phyloP scores from a whole-genome alignment of 179 eudicot genomes.

The Beta macrorhiza region DNA sequence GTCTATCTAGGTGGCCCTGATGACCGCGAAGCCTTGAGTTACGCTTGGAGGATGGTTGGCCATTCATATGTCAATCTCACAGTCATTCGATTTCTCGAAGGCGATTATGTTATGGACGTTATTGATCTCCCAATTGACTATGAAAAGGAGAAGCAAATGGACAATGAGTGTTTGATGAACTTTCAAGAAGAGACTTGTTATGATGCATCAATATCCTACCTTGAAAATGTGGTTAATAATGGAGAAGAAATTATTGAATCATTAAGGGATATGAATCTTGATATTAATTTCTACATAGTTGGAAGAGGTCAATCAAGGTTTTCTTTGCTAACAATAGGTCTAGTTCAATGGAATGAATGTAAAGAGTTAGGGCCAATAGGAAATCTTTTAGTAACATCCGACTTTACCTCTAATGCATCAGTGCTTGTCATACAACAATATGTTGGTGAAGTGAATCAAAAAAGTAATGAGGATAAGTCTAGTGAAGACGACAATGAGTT shows the following conservation, averaged over 20 bases:
- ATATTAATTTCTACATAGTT: slow-evolving; percentile 43
- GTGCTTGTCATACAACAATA: slow-evolving; percentile 42
- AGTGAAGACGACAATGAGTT: neutral
- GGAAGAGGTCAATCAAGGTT: slow-evolving; percentile 38
- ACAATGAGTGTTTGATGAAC: slow-evolving; percentile 20
- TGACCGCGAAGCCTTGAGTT: slow-evolving; percentile 46
- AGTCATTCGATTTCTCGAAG: slow-evolving; percentile 28
- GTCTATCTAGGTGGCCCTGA: slow-evolving; percentile 41
- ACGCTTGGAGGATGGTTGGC: slow-evolving; percentile 34
- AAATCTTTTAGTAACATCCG: slow-evolving; percentile 47
- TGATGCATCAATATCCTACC: slow-evolving; percentile 31
- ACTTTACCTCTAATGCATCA: slow-evolving; percentile 35
- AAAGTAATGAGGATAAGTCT: neutral
- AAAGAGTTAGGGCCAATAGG: slow-evolving; percentile 54
- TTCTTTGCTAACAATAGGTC: slow-evolving; percentile 35
- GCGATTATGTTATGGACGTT: slow-evolving; percentile 19
- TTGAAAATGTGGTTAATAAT: slow-evolving; percentile 34
- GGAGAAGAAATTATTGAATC: slow-evolving; percentile 38
- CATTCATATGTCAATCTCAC: slow-evolving; percentile 31
- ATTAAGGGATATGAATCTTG: slow-evolving; percentile 33
- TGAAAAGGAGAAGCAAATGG: slow-evolving; percentile 27
- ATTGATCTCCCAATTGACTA: slow-evolving; percentile 5
- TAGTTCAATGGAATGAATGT: slow-evolving; percentile 50
- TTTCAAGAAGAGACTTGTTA: slow-evolving; percentile 11
- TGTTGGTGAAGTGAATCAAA: neutral